Base-by-base conservation (phyloP, 2,329 filamentous ascomycete species). In the Nigrospora oryzae region DNA sequence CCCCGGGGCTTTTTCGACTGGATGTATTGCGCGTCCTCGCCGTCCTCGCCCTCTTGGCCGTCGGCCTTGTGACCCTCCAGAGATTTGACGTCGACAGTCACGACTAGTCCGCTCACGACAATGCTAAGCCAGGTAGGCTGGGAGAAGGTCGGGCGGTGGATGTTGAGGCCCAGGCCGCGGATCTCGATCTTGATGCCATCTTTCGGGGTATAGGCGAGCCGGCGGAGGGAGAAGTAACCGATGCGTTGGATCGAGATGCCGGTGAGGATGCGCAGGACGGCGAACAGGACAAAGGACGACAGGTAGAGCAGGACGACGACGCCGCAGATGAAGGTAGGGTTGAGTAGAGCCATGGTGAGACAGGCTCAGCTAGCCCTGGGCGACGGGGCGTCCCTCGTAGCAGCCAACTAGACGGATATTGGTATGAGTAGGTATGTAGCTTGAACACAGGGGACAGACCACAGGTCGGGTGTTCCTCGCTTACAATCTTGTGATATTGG, bases 61-160 rank as follows among this genome's bases (percentile, higher is more conserved):
- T 48, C 54, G 30, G 58, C 46, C 53, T 72, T 75, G 44, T 68
- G 69, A 23, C 68, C 68, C 52, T 79, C 77, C 36, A 93, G 65
- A 40, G 80, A 76, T 48, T 78, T 76, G 38, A 89, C 70, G 60
- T 98, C 88, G 37, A 97, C 63, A 0, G 88, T 94, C 42, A 98
- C 75, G 41, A 83, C 86, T 41, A 96, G 71, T 60, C 96, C 93
- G 56, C 81, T 87, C 48, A 98, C 68, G 10, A 93, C 86, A 42
- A 98, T 74, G 62, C 90, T 97, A 56, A 95, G 71, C 89, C 91
- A 97, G 50, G 94, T 97, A 38, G 93, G 93, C 63, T 97, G 89
- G 39, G 91, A 89, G 66, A 98, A 97, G 6, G 93, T 97, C 12
- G 93, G 93, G 5, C 90, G 83, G 66, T 98, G 93, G 51, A 97